Percentiles rank a stretch among this genome's conserved stretches.
These are phyloP conservation scores for Kazachstania psychrophila DNA, from an alignment of 805 yeast species.

Conservation along the genomic window DNA sequence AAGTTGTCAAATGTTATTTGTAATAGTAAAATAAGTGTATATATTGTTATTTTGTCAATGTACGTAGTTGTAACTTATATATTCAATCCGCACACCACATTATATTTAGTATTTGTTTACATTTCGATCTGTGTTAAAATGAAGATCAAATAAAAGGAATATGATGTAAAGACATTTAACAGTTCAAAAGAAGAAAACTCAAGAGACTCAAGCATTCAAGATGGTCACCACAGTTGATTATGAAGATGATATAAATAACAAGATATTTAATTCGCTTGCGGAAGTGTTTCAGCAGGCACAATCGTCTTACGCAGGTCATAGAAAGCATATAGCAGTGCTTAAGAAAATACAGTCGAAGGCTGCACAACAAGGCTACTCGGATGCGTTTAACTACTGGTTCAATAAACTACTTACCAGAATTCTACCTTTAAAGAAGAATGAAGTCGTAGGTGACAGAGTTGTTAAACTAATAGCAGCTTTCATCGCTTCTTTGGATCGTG, in stretches of 20 bases:
- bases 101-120: neutral
- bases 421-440: constrained; percentile 59
- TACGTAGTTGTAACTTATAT: too few relatives aligned
- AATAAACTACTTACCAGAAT: constrained; percentile 54
- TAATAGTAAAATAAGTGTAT: too few relatives aligned
- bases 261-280: constrained; percentile 42
- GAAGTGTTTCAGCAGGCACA: constrained; percentile 78
- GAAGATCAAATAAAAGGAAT: neutral
- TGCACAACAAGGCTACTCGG: constrained; percentile 41
- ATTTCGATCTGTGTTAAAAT: neutral
- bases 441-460: constrained; percentile 63
- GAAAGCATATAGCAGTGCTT: constrained; percentile 59
- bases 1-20: too few relatives aligned
- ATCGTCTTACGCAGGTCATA: constrained; percentile 60
- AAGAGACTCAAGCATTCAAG: too few relatives aligned
- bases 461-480: constrained; percentile 57
- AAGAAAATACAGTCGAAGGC: constrained; percentile 51
- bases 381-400: constrained; percentile 52
- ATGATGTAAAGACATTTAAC: neutral
- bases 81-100: neutral
- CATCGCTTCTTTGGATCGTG: constrained; percentile 39
- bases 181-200: neutral
- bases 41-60: too few relatives aligned
- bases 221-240: constrained; percentile 5
- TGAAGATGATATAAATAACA: constrained; percentile 25